Base-by-base conservation (phyloP, 768 basidiomycete species). In the Udeniomyces megalosporus region DNA sequence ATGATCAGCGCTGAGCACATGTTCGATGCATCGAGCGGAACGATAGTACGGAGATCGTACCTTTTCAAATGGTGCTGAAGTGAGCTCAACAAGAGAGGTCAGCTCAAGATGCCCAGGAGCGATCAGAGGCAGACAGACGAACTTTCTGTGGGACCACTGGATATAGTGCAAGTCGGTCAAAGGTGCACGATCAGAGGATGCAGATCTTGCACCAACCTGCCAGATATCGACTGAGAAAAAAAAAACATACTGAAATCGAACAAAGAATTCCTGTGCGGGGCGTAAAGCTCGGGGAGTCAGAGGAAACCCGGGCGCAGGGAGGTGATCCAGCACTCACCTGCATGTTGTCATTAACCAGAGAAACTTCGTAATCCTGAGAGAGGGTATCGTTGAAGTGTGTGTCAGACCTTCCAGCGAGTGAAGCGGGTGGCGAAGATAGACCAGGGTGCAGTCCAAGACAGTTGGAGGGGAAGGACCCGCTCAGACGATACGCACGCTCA, bases 281-380 rank as follows among this genome's bases (percentile, higher is more conserved):
- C 11, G 22, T 26, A 22, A 35, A 42, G 26, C 20, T 34, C 38
- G 45, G 31, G 45, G n/a, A 24, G 29, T 31, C n/a, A 15, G 60
- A 32, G 14, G 15, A 17, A 32, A 42, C 38, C 8, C 38, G 38
- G 17, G 10, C 8, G 17, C 38, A 42, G 10, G 17, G 8, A 8
- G 10, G 17, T 42, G 38, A 42, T 8, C 38, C 2, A 2, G 24
- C 3, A 31, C 62, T 44, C 26, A 63, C 62, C 72, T 92, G 88
- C 88, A 97, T 95, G 77, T 80, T 96, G 74, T 95, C 93, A 72
- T 97, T 96, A 60, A 96, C 88, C 70, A 99, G 83, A 45, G 82
- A 88, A 64, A 99, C 95, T 73, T 99, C 88, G 75, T 90, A 95
- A 77, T 99, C 95, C 38, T 42, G 38, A 8, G 90, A 93, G 70